Evolutionary conservation across 139 green algal genomes (phyloP).

Genomic region (Microglena sp.): DNA sequence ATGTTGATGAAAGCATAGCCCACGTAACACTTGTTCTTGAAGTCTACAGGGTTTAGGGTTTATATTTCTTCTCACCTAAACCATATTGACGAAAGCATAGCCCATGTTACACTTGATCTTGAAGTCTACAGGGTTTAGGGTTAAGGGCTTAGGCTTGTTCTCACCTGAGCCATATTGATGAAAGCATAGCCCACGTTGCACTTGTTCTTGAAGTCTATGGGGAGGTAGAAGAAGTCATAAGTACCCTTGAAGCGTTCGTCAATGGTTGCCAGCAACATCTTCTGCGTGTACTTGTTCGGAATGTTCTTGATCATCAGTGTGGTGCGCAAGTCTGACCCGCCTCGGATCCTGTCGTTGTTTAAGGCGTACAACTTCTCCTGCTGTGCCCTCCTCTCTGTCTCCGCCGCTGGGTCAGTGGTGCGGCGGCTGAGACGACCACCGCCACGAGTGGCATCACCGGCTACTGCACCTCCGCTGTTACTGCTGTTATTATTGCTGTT

Average conservation of each 20-base stretch:
- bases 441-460: not conserved
- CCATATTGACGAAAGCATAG: slow-evolving; percentile 86
- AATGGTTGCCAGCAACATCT: slow-evolving; percentile 94
- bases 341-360: slow-evolving; percentile 54
- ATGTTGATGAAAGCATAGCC: slow-evolving; percentile 82
- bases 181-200: slow-evolving; percentile 99
- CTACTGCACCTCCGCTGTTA: not conserved
- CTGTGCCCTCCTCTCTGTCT: slow-evolving; percentile 65
- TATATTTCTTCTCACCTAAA: slow-evolving; percentile 13
- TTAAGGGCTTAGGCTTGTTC: too few relatives aligned
- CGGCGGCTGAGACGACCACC: slow-evolving; percentile 63
- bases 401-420: slow-evolving; percentile 53
- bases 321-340: slow-evolving; percentile 80
- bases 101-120: slow-evolving; percentile 71
- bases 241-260: slow-evolving; percentile 80
- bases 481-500: not conserved
- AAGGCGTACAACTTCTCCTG: slow-evolving; percentile 75
- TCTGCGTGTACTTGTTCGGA: slow-evolving; percentile 99
- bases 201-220: slow-evolving; percentile 98
- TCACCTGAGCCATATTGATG: slow-evolving; percentile 84
- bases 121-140: slow-evolving; percentile 94
- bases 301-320: slow-evolving; percentile 99
- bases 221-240: slow-evolving; percentile 89
- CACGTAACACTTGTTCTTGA: slow-evolving; percentile 82
- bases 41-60: slow-evolving; percentile 90